These are phyloP conservation scores for Cylindrotheca closterium DNA, from an alignment of 108 stramenopile species.

Conservation along the genomic window DNA sequence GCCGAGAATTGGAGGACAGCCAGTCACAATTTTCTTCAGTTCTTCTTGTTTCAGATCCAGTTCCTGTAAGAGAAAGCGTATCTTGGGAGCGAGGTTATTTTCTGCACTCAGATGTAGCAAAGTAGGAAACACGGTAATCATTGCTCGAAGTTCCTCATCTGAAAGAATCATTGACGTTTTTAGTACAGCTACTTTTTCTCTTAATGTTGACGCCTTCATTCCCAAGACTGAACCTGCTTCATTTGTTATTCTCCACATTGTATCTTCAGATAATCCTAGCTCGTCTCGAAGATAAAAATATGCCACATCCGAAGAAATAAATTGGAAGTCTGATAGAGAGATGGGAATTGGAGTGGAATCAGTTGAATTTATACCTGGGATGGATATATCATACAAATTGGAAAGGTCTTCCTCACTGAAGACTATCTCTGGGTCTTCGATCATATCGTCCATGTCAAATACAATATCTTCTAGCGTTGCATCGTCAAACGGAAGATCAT, in stretches of 20 bases:
- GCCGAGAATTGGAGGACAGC: conserved; percentile 59
- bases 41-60: conserved; percentile 57
- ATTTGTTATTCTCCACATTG: conserved; percentile 79
- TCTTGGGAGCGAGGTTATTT: conserved; percentile 60
- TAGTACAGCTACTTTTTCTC: conserved; percentile 59
- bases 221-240: conserved; percentile 66
- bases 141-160: conserved; percentile 55
- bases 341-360: neutral
- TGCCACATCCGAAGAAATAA: conserved; percentile 45
- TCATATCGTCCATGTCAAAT: neutral
- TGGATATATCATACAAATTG: conserved; percentile 20
- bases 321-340: conserved; percentile 4
- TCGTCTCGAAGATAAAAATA: conserved; percentile 81
- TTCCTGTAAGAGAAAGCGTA: conserved; percentile 53
- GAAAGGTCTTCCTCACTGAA: conserved; percentile 25
- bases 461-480: neutral
- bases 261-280: conserved; percentile 70
- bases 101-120: conserved; percentile 66
- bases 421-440: conserved; percentile 13
- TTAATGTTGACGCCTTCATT: conserved; percentile 64
- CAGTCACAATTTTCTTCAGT: conserved; percentile 49
- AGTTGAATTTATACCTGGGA: neutral
- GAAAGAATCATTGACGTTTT: conserved; percentile 55
- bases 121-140: conserved; percentile 56
- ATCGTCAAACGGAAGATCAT: conserved; percentile 16